Evolutionary conservation across 176 grass and related monocot genomes (phyloP), one percentile per base, ranked within the genome.

Genomic region (Leersia perrieri): DNA sequence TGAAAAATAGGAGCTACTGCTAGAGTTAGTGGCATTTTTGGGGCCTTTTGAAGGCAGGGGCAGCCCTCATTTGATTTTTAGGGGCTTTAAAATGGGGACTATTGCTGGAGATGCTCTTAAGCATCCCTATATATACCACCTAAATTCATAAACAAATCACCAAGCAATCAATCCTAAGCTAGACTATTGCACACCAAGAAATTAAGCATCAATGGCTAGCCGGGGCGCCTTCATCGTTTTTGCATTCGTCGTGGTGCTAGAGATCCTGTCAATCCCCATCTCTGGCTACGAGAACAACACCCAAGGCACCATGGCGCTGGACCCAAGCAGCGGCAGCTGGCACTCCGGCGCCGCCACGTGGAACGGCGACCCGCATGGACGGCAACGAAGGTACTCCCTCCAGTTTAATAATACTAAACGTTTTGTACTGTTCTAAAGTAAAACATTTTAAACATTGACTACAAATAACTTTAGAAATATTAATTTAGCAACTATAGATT

Each of bases 341-440:
- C 83, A 74, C 45, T 63, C 62, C 0, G 94, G 83, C n/a, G n/a
- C n/a, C 41, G 94, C 94, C 55, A 97, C 94, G 42, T 97, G 94
- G 94, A 94, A 97, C 68, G 94, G 94, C 1, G 83, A 82, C 41
- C 84, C 94, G 0, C 38, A 89, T 26, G 91, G 89, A 84, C 33
- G 94, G 91, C 72, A 91, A 84, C 40, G 89, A 97, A 22, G 94
- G n/a, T n/a, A n/a, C n/a, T n/a, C n/a, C n/a, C n/a, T n/a, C n/a
- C n/a, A n/a, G n/a, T n/a, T n/a, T n/a, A n/a, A n/a, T n/a, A n/a
- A n/a, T n/a, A n/a, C n/a, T n/a, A n/a, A n/a, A n/a, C n/a, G n/a
- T n/a, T n/a, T n/a, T n/a, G n/a, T n/a, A n/a, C n/a, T n/a, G n/a
- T n/a, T n/a, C n/a, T n/a, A n/a, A n/a, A n/a, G n/a, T n/a, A n/a